Evolutionary conservation across 1,284 basidiomycete species (phyloP).

Genomic region (Trichosporon coremiiforme): DNA sequence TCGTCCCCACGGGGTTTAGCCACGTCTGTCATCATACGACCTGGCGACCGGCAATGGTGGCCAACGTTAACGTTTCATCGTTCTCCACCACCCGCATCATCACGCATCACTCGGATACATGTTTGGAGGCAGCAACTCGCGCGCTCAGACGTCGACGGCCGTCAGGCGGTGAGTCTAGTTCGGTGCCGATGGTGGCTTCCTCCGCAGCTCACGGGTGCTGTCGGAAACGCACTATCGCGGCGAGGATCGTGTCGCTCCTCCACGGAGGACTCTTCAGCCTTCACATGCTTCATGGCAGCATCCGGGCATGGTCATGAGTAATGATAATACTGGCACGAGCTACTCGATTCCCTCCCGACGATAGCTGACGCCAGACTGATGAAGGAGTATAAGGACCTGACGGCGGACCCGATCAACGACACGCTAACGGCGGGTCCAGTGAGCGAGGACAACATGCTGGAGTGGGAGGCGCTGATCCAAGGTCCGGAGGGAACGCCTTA

Average conservation of each 20-base stretch:
- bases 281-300: too few species aligned
- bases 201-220: neutral
- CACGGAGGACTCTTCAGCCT: too few species aligned
- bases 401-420: slow-evolving; percentile 63
- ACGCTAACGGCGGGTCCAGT: slow-evolving; percentile 87
- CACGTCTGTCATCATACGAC: slow-evolving; percentile 17
- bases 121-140: slow-evolving; percentile 45
- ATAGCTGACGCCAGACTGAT: slow-evolving; percentile 64
- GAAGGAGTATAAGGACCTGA: slow-evolving; percentile 92
- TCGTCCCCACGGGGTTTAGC: slow-evolving; percentile 18
- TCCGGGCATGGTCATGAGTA: too few species aligned
- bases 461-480: slow-evolving; percentile 95
- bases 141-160: slow-evolving; percentile 53
- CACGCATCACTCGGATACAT: slow-evolving; percentile 29
- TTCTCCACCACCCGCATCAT: neutral
- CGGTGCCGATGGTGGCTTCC: neutral
- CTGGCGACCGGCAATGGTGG: neutral
- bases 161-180: slow-evolving; percentile 43
- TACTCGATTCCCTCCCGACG: too few species aligned
- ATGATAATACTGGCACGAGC: too few species aligned
- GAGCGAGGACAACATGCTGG: slow-evolving; percentile 93
- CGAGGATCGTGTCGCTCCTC: too few species aligned
- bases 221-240: too few species aligned
- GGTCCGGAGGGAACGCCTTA: slow-evolving; percentile 98
- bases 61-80: slow-evolving; percentile 1